phyloP scores from a whole-genome alignment of 169 alveolate genomes.

The Plasmodium coatneyi region DNA sequence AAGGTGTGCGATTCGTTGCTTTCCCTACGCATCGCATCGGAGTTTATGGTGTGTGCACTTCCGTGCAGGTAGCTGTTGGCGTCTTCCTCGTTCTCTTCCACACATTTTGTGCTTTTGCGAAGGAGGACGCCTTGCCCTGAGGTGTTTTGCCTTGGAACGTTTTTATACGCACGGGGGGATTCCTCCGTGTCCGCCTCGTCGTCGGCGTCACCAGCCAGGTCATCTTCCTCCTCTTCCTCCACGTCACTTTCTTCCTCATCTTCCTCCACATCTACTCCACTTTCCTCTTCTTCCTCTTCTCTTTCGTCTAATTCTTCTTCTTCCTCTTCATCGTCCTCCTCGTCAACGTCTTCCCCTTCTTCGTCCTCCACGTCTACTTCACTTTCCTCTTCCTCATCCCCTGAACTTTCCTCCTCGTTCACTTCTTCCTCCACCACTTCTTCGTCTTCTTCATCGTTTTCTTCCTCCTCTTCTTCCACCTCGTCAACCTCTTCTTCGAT shows the following conservation, averaged over 20 bases:
- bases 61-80: not conserved
- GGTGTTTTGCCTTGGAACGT: not conserved
- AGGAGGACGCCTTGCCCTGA: not conserved
- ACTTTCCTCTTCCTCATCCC: not conserved
- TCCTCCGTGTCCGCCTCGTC: not conserved
- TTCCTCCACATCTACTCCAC: conserved; percentile 45
- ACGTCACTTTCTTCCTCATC: conserved; percentile 59
- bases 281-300: conserved; percentile 21
- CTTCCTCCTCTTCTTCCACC: not conserved
- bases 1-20: not conserved
- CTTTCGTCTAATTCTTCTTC: not conserved
- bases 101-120: not conserved
- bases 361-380: conserved; percentile 12
- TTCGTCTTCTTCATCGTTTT: not conserved
- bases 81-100: not conserved
- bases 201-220: not conserved
- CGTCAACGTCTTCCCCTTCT: not conserved
- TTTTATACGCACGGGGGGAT: not conserved
- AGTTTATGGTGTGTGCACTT: not conserved
- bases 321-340: not conserved
- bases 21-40: not conserved
- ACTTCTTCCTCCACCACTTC: not conserved
- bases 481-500: not conserved
- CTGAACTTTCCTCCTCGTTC: not conserved
- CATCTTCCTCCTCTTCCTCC: conserved; percentile 83